Evolutionary conservation across 805 yeast species (phyloP).

Genomic region (Barnettozyma sp.): DNA sequence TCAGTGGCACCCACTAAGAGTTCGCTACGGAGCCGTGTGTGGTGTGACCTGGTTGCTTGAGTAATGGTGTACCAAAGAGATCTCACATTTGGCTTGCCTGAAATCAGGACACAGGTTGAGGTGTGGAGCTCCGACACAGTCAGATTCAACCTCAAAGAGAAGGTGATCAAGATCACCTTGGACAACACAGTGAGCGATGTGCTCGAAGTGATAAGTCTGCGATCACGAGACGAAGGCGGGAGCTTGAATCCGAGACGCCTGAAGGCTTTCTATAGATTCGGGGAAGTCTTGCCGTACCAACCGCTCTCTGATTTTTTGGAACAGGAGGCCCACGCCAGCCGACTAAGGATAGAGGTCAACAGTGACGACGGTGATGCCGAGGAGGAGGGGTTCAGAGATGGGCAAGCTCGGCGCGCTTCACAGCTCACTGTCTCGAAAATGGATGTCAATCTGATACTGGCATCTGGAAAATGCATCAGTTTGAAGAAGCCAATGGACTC

Average conservation of each 20-base stretch:
- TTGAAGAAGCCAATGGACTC: slow-evolving; percentile 13
- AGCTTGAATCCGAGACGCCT: slow-evolving; percentile 16
- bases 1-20: no score
- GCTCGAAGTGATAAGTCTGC: slow-evolving; percentile 17
- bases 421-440: slow-evolving; percentile 13
- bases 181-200: slow-evolving; percentile 23
- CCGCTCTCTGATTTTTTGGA: slow-evolving; percentile 14
- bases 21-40: no score
- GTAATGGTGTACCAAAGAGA: slow-evolving; percentile 18
- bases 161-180: slow-evolving; percentile 17
- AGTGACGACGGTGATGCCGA: no score
- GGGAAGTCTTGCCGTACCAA: slow-evolving; percentile 14
- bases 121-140: slow-evolving; percentile 20
- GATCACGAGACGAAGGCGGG: slow-evolving; percentile 15
- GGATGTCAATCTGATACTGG: slow-evolving; percentile 15
- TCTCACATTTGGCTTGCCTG: slow-evolving; percentile 15
- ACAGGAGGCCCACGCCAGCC: slow-evolving; percentile 7
- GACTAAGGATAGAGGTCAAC: slow-evolving; percentile 21
- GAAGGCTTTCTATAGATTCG: slow-evolving; percentile 9
- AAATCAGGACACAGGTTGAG: slow-evolving; percentile 9
- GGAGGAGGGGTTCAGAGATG: no score
- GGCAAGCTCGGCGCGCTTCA: no score
- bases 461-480: slow-evolving; percentile 16
- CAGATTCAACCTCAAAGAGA: slow-evolving; percentile 15
- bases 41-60: no score